Evolutionary conservation across 139 green algal species (phyloP).

Genomic region (Chlorella sp.): DNA sequence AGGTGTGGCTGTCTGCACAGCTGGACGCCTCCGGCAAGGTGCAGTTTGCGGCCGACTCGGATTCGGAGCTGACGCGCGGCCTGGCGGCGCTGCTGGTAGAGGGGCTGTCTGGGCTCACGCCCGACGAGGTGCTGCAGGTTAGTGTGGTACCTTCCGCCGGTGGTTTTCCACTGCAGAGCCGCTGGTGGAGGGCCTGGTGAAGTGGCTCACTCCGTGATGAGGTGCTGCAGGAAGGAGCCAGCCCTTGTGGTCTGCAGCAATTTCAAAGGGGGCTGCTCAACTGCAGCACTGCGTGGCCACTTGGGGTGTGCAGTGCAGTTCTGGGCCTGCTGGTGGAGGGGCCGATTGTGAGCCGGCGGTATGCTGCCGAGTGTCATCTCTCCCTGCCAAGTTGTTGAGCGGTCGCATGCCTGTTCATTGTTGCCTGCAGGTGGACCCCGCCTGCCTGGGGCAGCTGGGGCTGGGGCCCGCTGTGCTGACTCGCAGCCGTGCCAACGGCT

Average conservation of each 20-base stretch:
- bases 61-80: conserved; percentile 82
- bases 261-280: no score
- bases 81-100: conserved; percentile 72
- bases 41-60: conserved; percentile 67
- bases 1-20: conserved; percentile 73
- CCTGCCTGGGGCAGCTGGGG: conserved; percentile 40
- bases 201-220: no score
- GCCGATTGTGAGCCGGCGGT: no score
- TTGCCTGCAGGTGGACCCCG: conserved; percentile 39
- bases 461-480: conserved; percentile 61
- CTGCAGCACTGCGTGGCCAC: no score
- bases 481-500: conserved; percentile 77
- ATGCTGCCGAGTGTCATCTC: no score
- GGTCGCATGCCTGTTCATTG: neutral
- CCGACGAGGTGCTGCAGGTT: conserved; percentile 68
- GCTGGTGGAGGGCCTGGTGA: no score
- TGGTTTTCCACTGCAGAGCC: no score
- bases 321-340: no score
- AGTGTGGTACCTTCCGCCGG: neutral
- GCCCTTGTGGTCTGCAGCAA: no score
- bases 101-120: conserved; percentile 68
- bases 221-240: no score
- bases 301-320: no score
- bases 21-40: conserved; percentile 50
- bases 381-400: no score